A percentile compares a stretch with the other conserved stretches of the same genome.
Conservation (phyloP, 2,329 filamentous ascomycete species). For the Bertia moriformis region DNA sequence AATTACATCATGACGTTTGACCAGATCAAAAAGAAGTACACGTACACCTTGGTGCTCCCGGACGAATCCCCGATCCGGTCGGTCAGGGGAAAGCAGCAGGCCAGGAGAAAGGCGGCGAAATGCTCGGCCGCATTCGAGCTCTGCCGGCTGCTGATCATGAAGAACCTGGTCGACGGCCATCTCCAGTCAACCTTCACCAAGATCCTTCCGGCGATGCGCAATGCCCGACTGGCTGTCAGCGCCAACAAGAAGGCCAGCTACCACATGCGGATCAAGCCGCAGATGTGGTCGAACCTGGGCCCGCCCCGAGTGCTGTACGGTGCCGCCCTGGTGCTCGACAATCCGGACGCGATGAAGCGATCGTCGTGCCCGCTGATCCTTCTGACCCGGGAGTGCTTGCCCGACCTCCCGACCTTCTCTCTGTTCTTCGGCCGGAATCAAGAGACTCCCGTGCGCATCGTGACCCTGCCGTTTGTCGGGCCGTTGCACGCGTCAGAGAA, state of each 20-base stretch:
- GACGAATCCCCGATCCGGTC: constrained; percentile 57
- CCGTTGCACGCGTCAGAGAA: constrained; percentile 26
- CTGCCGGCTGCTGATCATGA: constrained; percentile 54
- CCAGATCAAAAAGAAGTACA: no score
- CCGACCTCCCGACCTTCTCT: constrained; percentile 50
- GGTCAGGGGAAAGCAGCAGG: constrained; percentile 44
- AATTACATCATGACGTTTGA: constrained; percentile 64
- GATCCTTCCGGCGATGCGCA: constrained; percentile 66
- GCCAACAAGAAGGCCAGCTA: constrained; percentile 64
- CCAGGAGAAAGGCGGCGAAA: constrained; percentile 66
- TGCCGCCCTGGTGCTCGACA: constrained; percentile 42
- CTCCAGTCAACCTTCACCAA: constrained; percentile 62
- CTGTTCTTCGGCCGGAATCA: constrained; percentile 58
- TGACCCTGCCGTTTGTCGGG: constrained; percentile 17
- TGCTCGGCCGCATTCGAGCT: constrained; percentile 78
- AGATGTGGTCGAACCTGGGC: constrained; percentile 46
- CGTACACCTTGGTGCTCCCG: constrained; percentile 54
- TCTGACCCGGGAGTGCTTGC: constrained; percentile 52
- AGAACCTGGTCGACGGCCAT: constrained; percentile 56
- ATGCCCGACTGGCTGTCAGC: constrained; percentile 69
- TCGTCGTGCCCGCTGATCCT: constrained; percentile 52
- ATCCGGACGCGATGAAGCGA: constrained; percentile 38
- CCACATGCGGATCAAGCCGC: constrained; percentile 64
- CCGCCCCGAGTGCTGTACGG: constrained; percentile 40
- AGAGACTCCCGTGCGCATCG: constrained; percentile 2